Evolutionary conservation across 768 basidiomycete genomes (phyloP).

Genomic region (Termitomyces heimii): DNA sequence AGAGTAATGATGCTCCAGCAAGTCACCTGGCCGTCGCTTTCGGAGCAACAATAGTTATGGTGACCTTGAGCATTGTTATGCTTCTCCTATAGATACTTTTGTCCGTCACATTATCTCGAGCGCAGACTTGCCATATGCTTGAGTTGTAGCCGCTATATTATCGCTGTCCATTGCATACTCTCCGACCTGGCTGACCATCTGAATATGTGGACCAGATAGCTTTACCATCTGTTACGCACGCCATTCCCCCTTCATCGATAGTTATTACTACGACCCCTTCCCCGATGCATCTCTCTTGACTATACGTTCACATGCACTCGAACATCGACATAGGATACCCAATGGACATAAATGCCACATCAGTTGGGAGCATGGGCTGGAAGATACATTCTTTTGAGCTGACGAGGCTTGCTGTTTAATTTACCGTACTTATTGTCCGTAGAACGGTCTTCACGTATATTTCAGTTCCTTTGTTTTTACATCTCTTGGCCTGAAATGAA

Average conservation of each 20-base stretch:
- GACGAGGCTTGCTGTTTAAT: background rate
- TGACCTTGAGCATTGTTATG: conserved; percentile 20
- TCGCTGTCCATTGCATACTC: conserved; percentile 15
- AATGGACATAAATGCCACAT: conserved; percentile 6
- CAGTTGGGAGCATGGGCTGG: background rate
- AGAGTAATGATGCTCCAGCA: conserved; percentile 19
- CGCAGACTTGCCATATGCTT: conserved; percentile 6
- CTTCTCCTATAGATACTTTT: conserved; percentile 24
- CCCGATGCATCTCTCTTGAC: background rate
- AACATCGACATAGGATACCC: conserved; percentile 18
- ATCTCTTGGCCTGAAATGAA: background rate
- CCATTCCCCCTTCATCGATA: background rate
- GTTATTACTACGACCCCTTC: conserved; percentile 1
- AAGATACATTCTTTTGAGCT: conserved; percentile 2
- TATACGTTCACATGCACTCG: conserved; percentile 6
- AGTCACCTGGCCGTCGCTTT: conserved; percentile 19
- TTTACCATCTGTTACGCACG: conserved; percentile 3
- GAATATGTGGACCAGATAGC: conserved; percentile 13
- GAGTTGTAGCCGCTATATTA: conserved; percentile 10
- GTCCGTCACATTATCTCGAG: background rate
- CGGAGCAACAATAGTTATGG: conserved; percentile 22
- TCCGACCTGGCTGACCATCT: conserved; percentile 6
- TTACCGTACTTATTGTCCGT: conserved; percentile 8
- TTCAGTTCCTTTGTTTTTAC: background rate
- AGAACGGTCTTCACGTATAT: conserved; percentile 8